Base-by-base conservation (phyloP, 495 filamentous ascomycete species). In the Tuber calosporum region DNA sequence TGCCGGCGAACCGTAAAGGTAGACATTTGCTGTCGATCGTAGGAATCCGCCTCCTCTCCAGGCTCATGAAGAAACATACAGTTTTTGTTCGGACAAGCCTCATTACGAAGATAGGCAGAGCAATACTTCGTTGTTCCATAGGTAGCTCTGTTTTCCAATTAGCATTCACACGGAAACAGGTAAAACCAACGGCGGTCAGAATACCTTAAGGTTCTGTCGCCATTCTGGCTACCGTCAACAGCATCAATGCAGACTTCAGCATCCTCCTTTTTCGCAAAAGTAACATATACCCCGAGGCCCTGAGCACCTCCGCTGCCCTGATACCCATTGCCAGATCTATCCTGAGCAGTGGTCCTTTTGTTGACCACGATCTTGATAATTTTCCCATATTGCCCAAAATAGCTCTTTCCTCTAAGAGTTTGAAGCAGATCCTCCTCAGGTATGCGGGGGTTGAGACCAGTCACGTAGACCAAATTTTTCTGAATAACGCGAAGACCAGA, bases 81-180 rank as follows among this genome's bases (percentile, higher is more conserved):
- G 72, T 92, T 92, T 70, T 93, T 88, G 78, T 99, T 99, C 43
- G 90, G 91, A 83, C 95, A 99, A 73, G 88, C 89, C 81, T 99
- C 95, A 71, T 93, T 91, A 34, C 96, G 89, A 37, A 99, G 86
- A 85, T 94, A 99, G 13, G 95, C 95, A 1, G 95, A 98, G 83
- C 95, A 99, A 82, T 99, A 99, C 82, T 99, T 99, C 3, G 96
- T 99, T 11, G 96, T 99, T 34, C 96, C 96, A 71, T 96, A 92
- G 82, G 98, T 96, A 7, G 96, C 96, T 80, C 94, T 90, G 69
- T 58, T 69, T 73, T 43, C 7, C 19, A 41, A 75, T 86, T 73
- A 86, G 73, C 68, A 71, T 74, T 41, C 58, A 75, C 26, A 26
- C 17, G 36, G 41, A 39, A 77, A 70, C 40, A 62, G 11, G 58